phyloP scores from a whole-genome alignment of 768 basidiomycete species.

The Hebeloma cylindrosporum region DNA sequence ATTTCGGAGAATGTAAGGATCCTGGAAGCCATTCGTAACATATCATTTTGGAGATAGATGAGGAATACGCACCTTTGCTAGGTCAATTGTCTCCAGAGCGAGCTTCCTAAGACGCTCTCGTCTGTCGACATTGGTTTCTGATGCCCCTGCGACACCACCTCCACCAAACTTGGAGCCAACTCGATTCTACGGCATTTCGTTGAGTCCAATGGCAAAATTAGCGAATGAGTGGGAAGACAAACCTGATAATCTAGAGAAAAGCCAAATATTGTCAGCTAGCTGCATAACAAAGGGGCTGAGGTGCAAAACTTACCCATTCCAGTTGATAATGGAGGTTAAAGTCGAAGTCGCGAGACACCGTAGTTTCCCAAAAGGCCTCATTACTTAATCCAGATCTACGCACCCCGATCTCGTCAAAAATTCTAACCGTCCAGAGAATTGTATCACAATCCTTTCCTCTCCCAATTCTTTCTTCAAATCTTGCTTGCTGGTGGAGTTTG shows the following conservation, averaged over 20 bases:
- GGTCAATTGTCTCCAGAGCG: conserved; percentile 94
- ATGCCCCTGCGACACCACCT: conserved; percentile 93
- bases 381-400: conserved; percentile 25
- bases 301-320: conserved; percentile 37
- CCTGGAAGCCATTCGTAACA: conserved; percentile 45
- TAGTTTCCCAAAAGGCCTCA: background rate
- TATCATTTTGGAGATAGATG: conserved; percentile 10
- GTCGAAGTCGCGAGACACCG: background rate
- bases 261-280: conserved; percentile 9
- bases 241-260: conserved; percentile 66
- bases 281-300: background rate
- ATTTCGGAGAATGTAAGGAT: conserved; percentile 98
- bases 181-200: conserved; percentile 64
- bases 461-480: conserved; percentile 1
- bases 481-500: background rate
- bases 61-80: conserved; percentile 76
- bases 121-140: conserved; percentile 93
- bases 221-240: conserved; percentile 15
- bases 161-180: conserved; percentile 96
- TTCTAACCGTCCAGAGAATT: conserved; percentile 14
- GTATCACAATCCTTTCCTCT: conserved; percentile 6
- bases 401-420: conserved; percentile 29
- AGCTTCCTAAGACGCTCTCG: conserved; percentile 94
- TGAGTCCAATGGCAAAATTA: conserved; percentile 13
- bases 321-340: background rate